Percentiles rank a stretch among this genome's conserved stretches.
phyloP scores from a whole-genome alignment of 345 rosid genomes.

The Linum tenue region DNA sequence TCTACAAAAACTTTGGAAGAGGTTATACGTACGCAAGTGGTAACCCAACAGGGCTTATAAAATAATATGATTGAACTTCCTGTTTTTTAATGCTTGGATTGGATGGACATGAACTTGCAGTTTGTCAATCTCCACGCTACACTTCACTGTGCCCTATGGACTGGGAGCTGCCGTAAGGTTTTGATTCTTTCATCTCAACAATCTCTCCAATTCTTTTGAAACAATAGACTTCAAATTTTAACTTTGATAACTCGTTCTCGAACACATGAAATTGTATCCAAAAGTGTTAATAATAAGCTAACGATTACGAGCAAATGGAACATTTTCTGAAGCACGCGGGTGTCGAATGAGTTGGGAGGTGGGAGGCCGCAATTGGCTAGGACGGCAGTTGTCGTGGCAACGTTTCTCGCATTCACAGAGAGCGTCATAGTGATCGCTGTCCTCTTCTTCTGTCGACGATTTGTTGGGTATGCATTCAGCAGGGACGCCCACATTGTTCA shows the following conservation, averaged over 20 bases:
- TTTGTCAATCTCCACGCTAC: slow-evolving; percentile 37
- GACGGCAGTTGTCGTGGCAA: slow-evolving; percentile 7
- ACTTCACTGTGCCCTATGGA: slow-evolving; percentile 40
- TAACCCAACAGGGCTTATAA: too few species aligned
- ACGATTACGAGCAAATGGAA: neutral
- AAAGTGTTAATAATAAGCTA: neutral
- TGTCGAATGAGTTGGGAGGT: slow-evolving; percentile 19
- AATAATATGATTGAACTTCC: too few species aligned
- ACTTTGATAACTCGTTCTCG: too few species aligned
- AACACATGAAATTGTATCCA: neutral
- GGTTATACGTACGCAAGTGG: too few species aligned
- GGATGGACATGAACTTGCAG: slow-evolving; percentile 11
- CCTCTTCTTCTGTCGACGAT: slow-evolving; percentile 5
- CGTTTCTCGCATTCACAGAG: slow-evolving; percentile 10
- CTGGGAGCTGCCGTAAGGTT: slow-evolving; percentile 43
- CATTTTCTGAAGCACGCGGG: slow-evolving; percentile 9
- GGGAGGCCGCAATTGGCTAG: slow-evolving; percentile 14
- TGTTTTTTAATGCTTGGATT: neutral
- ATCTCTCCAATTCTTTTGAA: too few species aligned
- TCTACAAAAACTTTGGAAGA: too few species aligned
- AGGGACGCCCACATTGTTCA: slow-evolving; percentile 10
- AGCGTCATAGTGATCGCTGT: neutral
- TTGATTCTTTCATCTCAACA: neutral
- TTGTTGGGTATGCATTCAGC: slow-evolving; percentile 14
- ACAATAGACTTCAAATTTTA: too few species aligned